Base-by-base conservation (phyloP, 345 rosid genomes). In the Arabidopsis arenosa region DNA sequence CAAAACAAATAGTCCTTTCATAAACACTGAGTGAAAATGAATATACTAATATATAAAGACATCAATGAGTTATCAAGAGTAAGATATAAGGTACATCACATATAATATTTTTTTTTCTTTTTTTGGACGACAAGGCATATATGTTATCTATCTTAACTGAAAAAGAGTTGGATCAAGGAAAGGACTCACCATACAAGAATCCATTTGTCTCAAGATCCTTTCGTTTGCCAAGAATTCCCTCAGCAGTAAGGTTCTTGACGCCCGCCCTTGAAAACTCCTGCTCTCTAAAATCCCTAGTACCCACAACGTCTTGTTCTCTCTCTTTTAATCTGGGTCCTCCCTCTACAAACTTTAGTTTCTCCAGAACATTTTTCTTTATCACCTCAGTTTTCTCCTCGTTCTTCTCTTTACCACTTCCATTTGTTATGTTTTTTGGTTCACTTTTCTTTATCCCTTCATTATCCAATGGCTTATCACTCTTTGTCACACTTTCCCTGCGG, bases 171-270 rank as follows among this genome's bases (percentile, higher is more conserved):
- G 52, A 30, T 40, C 15, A 66, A 23, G 58, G 77, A 41, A 61
- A 78, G 39, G 66, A 83, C 95, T 85, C 84, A 91, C 97, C 95
- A 82, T 76, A 83, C 60, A 81, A 52, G 60, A 85, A 79, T 56
- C 95, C 95, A 75, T 91, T 89, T 52, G 83, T 75, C 66, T 84
- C 89, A 13, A 39, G 62, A 47, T 81, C 87, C 84, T 86, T 89
- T 43, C 97, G 79, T 69, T 89, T 89, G 85, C 81, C 82, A 67
- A 61, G 78, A 72, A 75, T 80, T 70, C 64, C 86, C 74, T 82
- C 80, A 28, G 55, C 6, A 0, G 63, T 49, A 40, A 41, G 43
- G 75, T 59, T 70, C 52, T 70, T 79, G 73, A 54, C 15, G n/a
- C 63, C 72, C 9, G 57, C 30, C 43, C 12, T 68, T 48, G 75